phyloP scores from a whole-genome alignment of 371 early-diverging fungal species.

The Saksenaea oblongispora region DNA sequence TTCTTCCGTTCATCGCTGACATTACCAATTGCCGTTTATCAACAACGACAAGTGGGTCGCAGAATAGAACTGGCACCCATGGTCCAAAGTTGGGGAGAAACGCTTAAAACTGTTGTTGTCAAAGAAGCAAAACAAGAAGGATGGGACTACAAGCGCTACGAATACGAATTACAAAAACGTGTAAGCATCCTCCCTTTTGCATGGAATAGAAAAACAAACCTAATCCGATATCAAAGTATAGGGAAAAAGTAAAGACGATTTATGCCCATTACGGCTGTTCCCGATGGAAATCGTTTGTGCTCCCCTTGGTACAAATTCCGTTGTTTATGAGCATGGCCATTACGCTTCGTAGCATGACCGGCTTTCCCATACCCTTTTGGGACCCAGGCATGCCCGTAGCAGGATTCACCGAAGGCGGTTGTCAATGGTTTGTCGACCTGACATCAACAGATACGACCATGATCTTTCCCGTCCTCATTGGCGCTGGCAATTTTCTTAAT shows the following conservation, averaged over 20 bases:
- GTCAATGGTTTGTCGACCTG: constrained; percentile 71
- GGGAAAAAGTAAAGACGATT: constrained; percentile 55
- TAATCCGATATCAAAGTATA: constrained; percentile 41
- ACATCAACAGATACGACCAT: constrained; percentile 72
- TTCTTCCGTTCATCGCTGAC: constrained; percentile 64
- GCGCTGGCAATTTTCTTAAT: constrained; percentile 67
- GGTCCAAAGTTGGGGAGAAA: constrained; percentile 65
- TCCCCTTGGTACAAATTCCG: constrained; percentile 80
- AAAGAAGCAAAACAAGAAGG: constrained; percentile 43
- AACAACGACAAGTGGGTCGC: constrained; percentile 61
- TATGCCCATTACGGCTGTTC: constrained; percentile 64
- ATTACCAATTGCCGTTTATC: constrained; percentile 75
- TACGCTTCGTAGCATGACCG: constrained; percentile 68
- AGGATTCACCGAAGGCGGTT: constrained; percentile 67
- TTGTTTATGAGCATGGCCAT: constrained; percentile 74
- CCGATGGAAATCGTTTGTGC: constrained; percentile 62
- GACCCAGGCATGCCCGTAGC: constrained; percentile 31
- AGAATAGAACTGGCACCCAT: constrained; percentile 64
- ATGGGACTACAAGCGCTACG: constrained; percentile 48
- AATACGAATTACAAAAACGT: constrained; percentile 50
- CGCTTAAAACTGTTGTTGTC: constrained; percentile 53
- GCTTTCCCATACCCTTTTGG: constrained; percentile 58
- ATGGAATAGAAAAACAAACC: background rate
- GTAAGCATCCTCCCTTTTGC: constrained; percentile 22
- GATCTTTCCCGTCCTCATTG: constrained; percentile 70